Evolutionary conservation across 768 basidiomycete species (phyloP), one percentile per base, ranked within the genome.

Genomic region (Dictyophora rubrovolvata): DNA sequence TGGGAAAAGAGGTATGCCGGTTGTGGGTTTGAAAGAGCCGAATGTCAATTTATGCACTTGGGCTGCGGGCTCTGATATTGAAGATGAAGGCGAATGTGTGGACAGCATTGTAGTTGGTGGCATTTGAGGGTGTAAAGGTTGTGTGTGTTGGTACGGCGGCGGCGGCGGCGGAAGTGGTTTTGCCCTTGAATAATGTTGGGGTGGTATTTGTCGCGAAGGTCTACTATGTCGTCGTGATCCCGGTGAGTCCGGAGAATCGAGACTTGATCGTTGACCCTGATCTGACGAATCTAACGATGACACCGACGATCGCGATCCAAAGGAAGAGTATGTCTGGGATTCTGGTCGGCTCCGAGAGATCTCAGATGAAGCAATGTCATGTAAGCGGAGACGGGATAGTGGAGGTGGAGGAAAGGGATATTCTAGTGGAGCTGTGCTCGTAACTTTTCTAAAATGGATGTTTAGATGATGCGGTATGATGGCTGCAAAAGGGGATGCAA

Each of bases 321-420:
- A 9, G 6, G 42, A 42, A 42, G 42, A 42, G 10, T 42, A 42
- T n/a, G 42, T 14, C 4, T 42, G 14, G 2, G 42, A 42, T 9
- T 42, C 14, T 14, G 42, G 42, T 42, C 42, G 42, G n/a, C 42
- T 42, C 12, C n/a, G 42, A 42, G 49, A 50, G 17, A 8, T 28
- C 17, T 59, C 48, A 11, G 57, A 59, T 14, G n/a, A 42, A 11
- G 57, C 12, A 8, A 35, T n/a, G 21, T 59, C 49, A 10, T 51
- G 57, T 36, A 59, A 48, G 11, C 35, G 18, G 16, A 37, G 57
- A 4, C 57, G 49, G 22, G 61, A 46, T 6, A 61, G 84, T 14
- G 85, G 79, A 21, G 87, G 71, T 12, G 84, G 80, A 22, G 87
- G 87, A 79, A 87, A 85, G 42, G 83, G 80, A 61, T 85, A 84